These are phyloP conservation scores for Austroboletus niveus DNA, from an alignment of 1,284 basidiomycete genomes.

Conservation along the genomic window DNA sequence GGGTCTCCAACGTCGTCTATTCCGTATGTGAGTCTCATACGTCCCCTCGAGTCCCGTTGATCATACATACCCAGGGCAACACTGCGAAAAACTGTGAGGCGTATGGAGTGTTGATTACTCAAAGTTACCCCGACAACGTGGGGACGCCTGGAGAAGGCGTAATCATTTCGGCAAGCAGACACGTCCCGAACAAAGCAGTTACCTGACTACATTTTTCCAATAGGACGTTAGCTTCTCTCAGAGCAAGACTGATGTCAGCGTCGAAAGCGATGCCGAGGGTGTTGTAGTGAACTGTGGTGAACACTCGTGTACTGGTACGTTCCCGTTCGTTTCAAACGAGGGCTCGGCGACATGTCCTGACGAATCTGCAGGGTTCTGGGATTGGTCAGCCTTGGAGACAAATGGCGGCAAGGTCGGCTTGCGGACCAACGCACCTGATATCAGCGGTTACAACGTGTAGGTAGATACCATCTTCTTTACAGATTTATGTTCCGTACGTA, in stretches of 20 bases:
- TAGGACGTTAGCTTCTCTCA: slow-evolving; percentile 42
- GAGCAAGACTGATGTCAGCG: slow-evolving; percentile 36
- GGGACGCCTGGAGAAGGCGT: slow-evolving; percentile 49
- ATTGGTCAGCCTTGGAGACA: slow-evolving; percentile 48
- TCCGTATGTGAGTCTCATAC: slow-evolving; percentile 19
- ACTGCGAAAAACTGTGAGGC: slow-evolving; percentile 37
- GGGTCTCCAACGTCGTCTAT: slow-evolving; percentile 43
- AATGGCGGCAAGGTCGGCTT: slow-evolving; percentile 43
- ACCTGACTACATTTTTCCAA: background rate
- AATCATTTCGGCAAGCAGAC: slow-evolving; percentile 23
- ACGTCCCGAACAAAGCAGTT: background rate
- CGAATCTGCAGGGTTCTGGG: slow-evolving; percentile 44
- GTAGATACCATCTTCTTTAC: no score
- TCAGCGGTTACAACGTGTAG: slow-evolving; percentile 36
- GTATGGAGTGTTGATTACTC: slow-evolving; percentile 46
- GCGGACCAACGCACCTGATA: slow-evolving; percentile 38
- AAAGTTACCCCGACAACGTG: slow-evolving; percentile 47
- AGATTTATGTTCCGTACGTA: no score
- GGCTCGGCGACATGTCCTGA: background rate
- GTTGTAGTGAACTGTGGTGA: slow-evolving; percentile 47
- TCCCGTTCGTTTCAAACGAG: background rate
- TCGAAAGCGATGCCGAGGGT: slow-evolving; percentile 35
- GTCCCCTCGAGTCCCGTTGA: slow-evolving; percentile 2
- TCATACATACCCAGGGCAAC: slow-evolving; percentile 36
- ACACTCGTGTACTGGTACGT: slow-evolving; percentile 41